Evolutionary conservation across 2,329 filamentous ascomycete species (phyloP).

Genomic region (Leptodontidium sp.): DNA sequence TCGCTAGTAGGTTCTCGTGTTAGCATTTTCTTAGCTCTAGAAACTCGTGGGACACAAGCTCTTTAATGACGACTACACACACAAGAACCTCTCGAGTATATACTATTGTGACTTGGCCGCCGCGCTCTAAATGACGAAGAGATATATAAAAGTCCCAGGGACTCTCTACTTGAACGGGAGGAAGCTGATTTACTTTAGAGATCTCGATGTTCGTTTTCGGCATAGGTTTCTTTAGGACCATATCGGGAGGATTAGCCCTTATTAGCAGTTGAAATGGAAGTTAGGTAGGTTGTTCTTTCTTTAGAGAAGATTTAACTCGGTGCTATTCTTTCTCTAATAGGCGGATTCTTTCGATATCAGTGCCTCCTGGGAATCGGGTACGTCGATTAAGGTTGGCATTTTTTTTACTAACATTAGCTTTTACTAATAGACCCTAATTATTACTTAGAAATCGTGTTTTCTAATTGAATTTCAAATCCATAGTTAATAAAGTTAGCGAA

Average conservation of each 20-base stretch:
- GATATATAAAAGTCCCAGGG: too few relatives aligned
- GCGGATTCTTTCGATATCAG: neutral
- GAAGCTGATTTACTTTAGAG: too few relatives aligned
- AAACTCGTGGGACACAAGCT: slow-evolving; percentile 21
- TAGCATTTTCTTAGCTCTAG: slow-evolving; percentile 25
- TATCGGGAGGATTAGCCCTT: slow-evolving; percentile 6
- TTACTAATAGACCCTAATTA: too few relatives aligned
- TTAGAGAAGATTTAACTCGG: neutral
- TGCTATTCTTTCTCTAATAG: slow-evolving; percentile 10
- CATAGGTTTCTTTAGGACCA: neutral
- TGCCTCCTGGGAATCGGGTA: slow-evolving; percentile 3
- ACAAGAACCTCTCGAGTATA: slow-evolving; percentile 25
- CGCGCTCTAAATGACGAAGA: too few relatives aligned
- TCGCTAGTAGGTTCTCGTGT: slow-evolving; percentile 28
- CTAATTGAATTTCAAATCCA: neutral
- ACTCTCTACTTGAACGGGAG: too few relatives aligned
- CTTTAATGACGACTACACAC: slow-evolving; percentile 26
- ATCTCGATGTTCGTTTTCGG: too few relatives aligned
- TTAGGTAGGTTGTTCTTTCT: slow-evolving; percentile 1
- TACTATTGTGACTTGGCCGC: slow-evolving; percentile 26
- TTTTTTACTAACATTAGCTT: too few relatives aligned
- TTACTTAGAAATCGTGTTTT: slow-evolving; percentile 4
- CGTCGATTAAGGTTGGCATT: neutral
- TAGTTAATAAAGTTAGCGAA: neutral
- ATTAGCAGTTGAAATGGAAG: slow-evolving; percentile 1